Evolutionary conservation across 192 early-diverging fungal species (phyloP), one percentile per base, ranked within the genome.

Genomic region (Dissophora ornata): DNA sequence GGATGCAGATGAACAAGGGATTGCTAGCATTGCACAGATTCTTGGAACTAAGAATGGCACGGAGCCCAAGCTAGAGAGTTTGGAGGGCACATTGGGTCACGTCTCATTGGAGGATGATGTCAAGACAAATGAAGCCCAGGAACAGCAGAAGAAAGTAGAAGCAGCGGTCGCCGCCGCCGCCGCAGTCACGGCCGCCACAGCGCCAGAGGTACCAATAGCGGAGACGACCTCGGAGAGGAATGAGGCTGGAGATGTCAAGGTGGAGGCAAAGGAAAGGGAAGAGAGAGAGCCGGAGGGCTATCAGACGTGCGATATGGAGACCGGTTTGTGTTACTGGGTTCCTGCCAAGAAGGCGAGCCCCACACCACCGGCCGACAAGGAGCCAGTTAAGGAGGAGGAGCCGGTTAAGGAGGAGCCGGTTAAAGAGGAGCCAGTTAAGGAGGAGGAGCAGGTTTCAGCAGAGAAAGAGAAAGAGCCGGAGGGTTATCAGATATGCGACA

Each of bases 401-500:
- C n/a, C n/a, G n/a, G n/a, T n/a, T n/a, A n/a, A n/a, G n/a, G n/a
- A n/a, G n/a, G n/a, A n/a, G n/a, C n/a, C n/a, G n/a, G n/a, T n/a
- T n/a, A n/a, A n/a, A n/a, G n/a, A n/a, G n/a, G n/a, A n/a, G n/a
- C n/a, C n/a, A n/a, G n/a, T n/a, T n/a, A n/a, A n/a, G 24, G 25
- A 5, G 9, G 12, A 45, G n/a, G 44, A 6, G 44, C 8, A 60
- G 8, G 29, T n/a, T n/a, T n/a, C n/a, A n/a, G n/a, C n/a, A 41
- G 34, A 36, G 32, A 36, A 38, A 12, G 73, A n/a, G n/a, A n/a
- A n/a, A n/a, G n/a, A 67, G n/a, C 73, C 64, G 8, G 33, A 47
- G 11, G 73, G 73, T 10, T 77, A 77, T 22, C 51, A 77, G 16
- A 38, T 77, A 26, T 77, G 73, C 26, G 73, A 77, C 36, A 57